Percentiles rank a stretch among this genome's conserved stretches.
phyloP scores from a whole-genome alignment of 768 basidiomycete genomes.

The Naganishia onofrii region DNA sequence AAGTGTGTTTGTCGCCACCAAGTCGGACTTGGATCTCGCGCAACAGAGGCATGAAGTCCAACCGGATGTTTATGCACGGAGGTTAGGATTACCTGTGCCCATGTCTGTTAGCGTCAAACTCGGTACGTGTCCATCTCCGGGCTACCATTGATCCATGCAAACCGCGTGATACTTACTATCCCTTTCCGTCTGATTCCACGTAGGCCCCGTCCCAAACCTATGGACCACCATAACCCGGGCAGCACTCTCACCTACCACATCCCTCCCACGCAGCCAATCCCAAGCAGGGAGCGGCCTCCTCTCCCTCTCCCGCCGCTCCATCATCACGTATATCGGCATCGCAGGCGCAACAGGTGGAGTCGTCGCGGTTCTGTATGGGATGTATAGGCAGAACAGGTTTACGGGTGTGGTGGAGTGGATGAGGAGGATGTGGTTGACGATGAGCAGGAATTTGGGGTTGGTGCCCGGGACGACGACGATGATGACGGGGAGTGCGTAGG shows the following conservation, averaged over 20 bases:
- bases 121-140: slow-evolving; percentile 61
- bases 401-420: slow-evolving; percentile 18
- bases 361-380: slow-evolving; percentile 26
- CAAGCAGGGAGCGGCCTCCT: slow-evolving; percentile 7
- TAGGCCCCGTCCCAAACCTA: slow-evolving; percentile 46
- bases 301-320: slow-evolving; percentile 11
- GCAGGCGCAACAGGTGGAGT: slow-evolving; percentile 27
- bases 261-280: slow-evolving; percentile 41
- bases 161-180: background rate
- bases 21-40: slow-evolving; percentile 94
- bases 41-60: slow-evolving; percentile 96
- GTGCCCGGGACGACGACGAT: too few relatives aligned
- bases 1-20: slow-evolving; percentile 95
- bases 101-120: slow-evolving; percentile 89
- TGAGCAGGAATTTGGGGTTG: slow-evolving; percentile 18
- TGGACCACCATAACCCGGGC: slow-evolving; percentile 49
- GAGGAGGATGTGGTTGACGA: slow-evolving; percentile 21
- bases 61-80: slow-evolving; percentile 91
- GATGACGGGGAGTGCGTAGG: too few relatives aligned
- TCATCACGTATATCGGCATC: slow-evolving; percentile 29
- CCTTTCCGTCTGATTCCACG: background rate
- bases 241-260: slow-evolving; percentile 47
- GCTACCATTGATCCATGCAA: too few relatives aligned
- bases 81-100: slow-evolving; percentile 84
- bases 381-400: slow-evolving; percentile 31